Percentiles rank a stretch among this genome's conserved stretches.
These are phyloP conservation scores for Hanseniaspora gamundiae DNA, from an alignment of 1,139 yeast genomes.

Conservation along the genomic window DNA sequence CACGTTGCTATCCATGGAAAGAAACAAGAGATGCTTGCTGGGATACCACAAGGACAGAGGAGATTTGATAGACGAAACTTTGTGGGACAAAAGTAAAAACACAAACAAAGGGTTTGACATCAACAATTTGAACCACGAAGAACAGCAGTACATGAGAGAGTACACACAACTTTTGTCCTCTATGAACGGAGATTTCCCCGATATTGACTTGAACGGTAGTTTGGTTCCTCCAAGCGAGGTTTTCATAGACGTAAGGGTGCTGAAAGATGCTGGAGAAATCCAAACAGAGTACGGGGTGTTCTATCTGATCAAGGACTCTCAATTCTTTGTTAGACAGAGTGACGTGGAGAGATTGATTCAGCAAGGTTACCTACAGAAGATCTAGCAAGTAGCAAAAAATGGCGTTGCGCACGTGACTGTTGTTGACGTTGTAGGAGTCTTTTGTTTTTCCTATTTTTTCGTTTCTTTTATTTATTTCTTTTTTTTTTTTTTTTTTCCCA, in stretches of 20 bases:
- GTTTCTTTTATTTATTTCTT: background rate
- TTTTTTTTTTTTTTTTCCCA: background rate
- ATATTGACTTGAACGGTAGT: constrained; percentile 76
- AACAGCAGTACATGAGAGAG: constrained; percentile 62
- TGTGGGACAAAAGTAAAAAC: constrained; percentile 39
- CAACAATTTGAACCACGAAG: constrained; percentile 55
- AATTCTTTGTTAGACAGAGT: constrained; percentile 76
- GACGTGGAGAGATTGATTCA: constrained; percentile 91
- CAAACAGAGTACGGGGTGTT: constrained; percentile 97
- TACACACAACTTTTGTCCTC: constrained; percentile 64
- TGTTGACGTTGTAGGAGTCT: background rate
- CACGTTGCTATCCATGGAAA: constrained; percentile 66
- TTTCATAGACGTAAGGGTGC: constrained; percentile 84
- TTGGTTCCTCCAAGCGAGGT: constrained; percentile 84
- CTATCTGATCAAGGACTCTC: constrained; percentile 88
- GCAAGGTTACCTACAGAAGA: constrained; percentile 76
- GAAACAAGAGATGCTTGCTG: constrained; percentile 78
- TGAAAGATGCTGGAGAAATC: constrained; percentile 92
- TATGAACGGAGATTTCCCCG: constrained; percentile 65
- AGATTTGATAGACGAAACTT: constrained; percentile 50
- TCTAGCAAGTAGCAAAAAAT: background rate
- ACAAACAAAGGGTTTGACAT: constrained; percentile 11
- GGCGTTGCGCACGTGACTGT: background rate
- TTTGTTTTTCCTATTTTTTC: background rate
- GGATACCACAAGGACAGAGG: constrained; percentile 74